Base-by-base conservation (phyloP, 2,329 filamentous ascomycete genomes). In the Stemphylium lycopersici region DNA sequence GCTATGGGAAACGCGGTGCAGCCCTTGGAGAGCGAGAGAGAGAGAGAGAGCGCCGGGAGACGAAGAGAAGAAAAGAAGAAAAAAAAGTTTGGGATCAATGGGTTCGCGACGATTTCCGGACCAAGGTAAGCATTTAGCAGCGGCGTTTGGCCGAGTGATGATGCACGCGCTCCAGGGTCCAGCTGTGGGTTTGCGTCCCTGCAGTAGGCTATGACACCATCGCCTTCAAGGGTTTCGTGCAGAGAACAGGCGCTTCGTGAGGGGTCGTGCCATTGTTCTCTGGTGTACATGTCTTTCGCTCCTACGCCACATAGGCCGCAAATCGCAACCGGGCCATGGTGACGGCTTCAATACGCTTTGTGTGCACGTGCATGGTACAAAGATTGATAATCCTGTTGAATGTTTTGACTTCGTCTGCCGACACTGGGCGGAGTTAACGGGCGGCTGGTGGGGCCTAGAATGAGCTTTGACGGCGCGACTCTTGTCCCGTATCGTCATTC, bases 151-250 rank as follows among this genome's bases (percentile, higher is more conserved):
- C 55, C 43, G 20, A 44, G 48, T 46, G 48, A 51, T 46, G 48
- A 40, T 46, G 42, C 39, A 34, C 31, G 40, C 51, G 26, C 44
- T 31, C 56, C 49, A 50, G 49, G 34, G 49, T 56, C 46, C 44
- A 55, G n/a, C 40, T 38, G 48, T 51, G 59, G 56, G 56, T 52
- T 29, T 62, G 61, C 48, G 38, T 50, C 49, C 58, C 39, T 54
- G 52, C 52, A 57, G 46, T 48, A 60, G 32, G 62, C 64, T 64
- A 66, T 63, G 60, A 66, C 62, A 63, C 56, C 47, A 62, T 58
- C 42, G 56, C 48, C 54, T 48, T 34, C 26, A 29, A 29, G 11
- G 24, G 26, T 29, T 29, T 29, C 26, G 26, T 8, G 26, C 26
- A 8, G 26, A 29, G 44, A 45, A 44, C 34, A 47, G n/a, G 44